Evolutionary conservation across 2,329 filamentous ascomycete species (phyloP).

Genomic region (Cordyceps fumosorosea): DNA sequence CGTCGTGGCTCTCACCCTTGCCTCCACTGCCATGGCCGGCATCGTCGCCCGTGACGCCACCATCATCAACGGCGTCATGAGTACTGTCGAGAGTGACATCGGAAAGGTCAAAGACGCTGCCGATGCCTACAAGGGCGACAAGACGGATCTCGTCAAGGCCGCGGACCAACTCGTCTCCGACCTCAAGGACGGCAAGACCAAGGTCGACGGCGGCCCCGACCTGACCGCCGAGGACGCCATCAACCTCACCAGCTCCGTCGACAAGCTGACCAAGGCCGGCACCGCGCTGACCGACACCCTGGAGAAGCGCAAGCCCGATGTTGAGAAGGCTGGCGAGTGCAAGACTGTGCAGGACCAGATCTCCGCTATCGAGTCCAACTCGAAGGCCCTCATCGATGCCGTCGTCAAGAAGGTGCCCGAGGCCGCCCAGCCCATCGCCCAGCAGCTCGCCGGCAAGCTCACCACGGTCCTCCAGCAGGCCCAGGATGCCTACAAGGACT

Average conservation of each 20-base stretch:
- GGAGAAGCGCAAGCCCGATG: slow-evolving; percentile 18
- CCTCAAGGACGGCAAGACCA: slow-evolving; percentile 12
- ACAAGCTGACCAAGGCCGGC: neutral
- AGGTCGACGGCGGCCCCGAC: neutral
- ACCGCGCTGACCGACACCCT: slow-evolving; percentile 32
- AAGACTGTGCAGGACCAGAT: slow-evolving; percentile 19
- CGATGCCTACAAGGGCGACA: slow-evolving; percentile 13
- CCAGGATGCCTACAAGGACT: slow-evolving; percentile 8
- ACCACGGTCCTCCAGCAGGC: slow-evolving; percentile 15
- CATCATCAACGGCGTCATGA: neutral
- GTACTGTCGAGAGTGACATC: neutral
- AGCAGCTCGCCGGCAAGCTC: slow-evolving; percentile 18
- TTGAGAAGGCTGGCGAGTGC: slow-evolving; percentile 23
- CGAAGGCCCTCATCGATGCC: slow-evolving; percentile 21
- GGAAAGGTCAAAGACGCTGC: slow-evolving; percentile 6
- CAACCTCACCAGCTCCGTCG: neutral
- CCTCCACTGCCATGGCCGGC: slow-evolving; percentile 7
- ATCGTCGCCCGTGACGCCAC: slow-evolving; percentile 7
- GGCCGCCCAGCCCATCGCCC: slow-evolving; percentile 19
- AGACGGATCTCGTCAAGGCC: slow-evolving; percentile 12
- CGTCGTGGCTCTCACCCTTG: slow-evolving; percentile 6
- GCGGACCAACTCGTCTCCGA: slow-evolving; percentile 10
- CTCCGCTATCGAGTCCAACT: slow-evolving; percentile 16
- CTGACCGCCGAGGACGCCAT: slow-evolving; percentile 2
- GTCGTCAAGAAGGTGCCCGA: slow-evolving; percentile 21